Base-by-base conservation (phyloP, 2,329 filamentous ascomycete species). In the Aspergillus niger region DNA sequence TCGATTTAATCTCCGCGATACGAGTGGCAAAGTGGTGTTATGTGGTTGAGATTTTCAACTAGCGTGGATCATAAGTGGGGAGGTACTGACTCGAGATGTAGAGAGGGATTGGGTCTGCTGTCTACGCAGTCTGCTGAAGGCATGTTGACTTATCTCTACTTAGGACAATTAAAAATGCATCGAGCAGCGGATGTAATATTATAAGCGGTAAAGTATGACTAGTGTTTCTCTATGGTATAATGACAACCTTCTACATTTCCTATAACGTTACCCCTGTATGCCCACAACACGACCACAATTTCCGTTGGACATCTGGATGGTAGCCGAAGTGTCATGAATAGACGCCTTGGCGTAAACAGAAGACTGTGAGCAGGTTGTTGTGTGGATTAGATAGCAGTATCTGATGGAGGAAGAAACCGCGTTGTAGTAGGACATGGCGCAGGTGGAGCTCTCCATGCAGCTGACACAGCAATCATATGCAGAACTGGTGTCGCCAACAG, bases 351-450 rank as follows among this genome's bases (percentile, higher is more conserved):
- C 51, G 17, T 54, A 54, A 15, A 38, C 41, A 13, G 50, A n/a
- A 8, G 10, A 22, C 22, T n/a, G n/a, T 5, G 22, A 41, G 38
- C 51, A 54, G 2, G 51, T 17, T 5, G 51, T 54, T 2, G 51
- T 44, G 2, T 43, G 17, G 22, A 54, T 54, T 5, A 54, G 51
- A 26, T 54, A 54, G 15, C 51, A 54, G 38, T 54, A 54, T 17
- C 5, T 43, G 15, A 54, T 22, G 5, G 51, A 41, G 3, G 51
- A 54, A 7, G 51, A n/a, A 20, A 54, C 2, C 2, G 38, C 36
- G n/a, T 54, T 54, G 15, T 30, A 54, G 24, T 54, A 54, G 13
- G 51, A 54, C 51, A 54, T 54, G 51, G 51, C 51, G 24, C 51
- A 54, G 22, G 51, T 54, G 22, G 4, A 17, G 51, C n/a, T 38